phyloP scores from a whole-genome alignment of 805 yeast species.

The Saturnispora dispora region DNA sequence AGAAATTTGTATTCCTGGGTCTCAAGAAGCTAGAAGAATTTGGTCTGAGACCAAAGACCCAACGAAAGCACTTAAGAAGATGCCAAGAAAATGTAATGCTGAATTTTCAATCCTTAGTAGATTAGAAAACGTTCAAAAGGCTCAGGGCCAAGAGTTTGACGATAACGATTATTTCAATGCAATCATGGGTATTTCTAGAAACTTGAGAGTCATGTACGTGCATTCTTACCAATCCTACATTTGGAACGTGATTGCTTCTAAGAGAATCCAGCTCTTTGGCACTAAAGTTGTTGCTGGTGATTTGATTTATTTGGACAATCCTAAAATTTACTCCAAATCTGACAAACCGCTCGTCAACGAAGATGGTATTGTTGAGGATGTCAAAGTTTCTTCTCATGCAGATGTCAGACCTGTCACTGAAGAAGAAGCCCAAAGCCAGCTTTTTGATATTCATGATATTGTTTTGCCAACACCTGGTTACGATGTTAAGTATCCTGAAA shows the following conservation, averaged over 20 bases:
- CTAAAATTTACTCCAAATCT: constrained; percentile 12
- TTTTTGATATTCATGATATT: constrained; percentile 66
- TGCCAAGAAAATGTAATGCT: constrained; percentile 87
- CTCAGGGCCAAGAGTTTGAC: constrained; percentile 37
- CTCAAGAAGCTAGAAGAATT: constrained; percentile 69
- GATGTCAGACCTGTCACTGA: constrained; percentile 70
- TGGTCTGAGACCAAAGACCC: constrained; percentile 76
- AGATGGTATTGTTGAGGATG: constrained; percentile 63
- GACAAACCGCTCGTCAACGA: constrained; percentile 29
- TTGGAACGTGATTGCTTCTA: constrained; percentile 84
- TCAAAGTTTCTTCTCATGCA: constrained; percentile 43
- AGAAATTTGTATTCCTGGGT: constrained; percentile 72
- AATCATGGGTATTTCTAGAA: constrained; percentile 83
- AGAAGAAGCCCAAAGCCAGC: constrained; percentile 54
- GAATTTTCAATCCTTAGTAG: constrained; percentile 64
- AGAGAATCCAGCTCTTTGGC: constrained; percentile 66
- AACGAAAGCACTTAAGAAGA: constrained; percentile 47
- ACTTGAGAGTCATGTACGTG: constrained; percentile 86
- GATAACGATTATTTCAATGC: constrained; percentile 63
- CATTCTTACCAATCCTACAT: constrained; percentile 96
- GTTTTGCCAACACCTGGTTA: constrained; percentile 97
- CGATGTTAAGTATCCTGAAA: constrained; percentile 78
- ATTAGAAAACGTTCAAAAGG: constrained; percentile 43
- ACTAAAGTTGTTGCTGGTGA: constrained; percentile 69
- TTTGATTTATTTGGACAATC: constrained; percentile 46